Conservation (phyloP, 164 flowering plant species). For the Berberis thunbergii region DNA sequence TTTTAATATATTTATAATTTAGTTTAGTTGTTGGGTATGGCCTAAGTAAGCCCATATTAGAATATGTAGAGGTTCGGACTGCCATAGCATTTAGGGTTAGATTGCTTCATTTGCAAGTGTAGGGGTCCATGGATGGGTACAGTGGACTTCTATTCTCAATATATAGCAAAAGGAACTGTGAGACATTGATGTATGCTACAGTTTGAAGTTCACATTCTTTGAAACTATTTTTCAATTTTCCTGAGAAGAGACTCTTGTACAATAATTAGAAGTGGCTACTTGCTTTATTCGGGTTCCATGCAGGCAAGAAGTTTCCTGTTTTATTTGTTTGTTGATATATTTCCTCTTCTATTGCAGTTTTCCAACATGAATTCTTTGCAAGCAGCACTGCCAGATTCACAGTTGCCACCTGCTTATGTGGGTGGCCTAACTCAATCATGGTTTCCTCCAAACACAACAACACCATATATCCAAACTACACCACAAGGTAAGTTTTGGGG, state of each 20-base stretch:
- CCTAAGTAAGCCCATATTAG: too few species aligned
- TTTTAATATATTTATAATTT: too few species aligned
- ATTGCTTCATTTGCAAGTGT: too few species aligned
- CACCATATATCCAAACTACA: slow-evolving; percentile 37
- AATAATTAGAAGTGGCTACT: background rate
- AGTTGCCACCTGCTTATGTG: slow-evolving; percentile 32
- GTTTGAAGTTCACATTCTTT: too few species aligned
- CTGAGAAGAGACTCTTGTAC: background rate
- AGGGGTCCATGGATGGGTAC: background rate
- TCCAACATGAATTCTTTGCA: slow-evolving; percentile 75
- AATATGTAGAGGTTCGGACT: too few species aligned
- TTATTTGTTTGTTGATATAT: background rate
- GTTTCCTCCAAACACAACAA: slow-evolving; percentile 50
- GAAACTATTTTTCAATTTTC: too few species aligned
- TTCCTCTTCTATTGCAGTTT: slow-evolving; percentile 33
- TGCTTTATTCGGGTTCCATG: background rate
- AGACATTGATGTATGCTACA: too few species aligned
- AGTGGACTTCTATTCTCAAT: background rate
- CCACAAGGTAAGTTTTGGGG: slow-evolving; percentile 34
- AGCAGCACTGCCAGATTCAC: slow-evolving; percentile 55
- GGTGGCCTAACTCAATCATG: slow-evolving; percentile 46
- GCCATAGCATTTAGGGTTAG: too few species aligned
- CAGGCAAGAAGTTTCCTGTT: background rate
- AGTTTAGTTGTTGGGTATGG: too few species aligned
- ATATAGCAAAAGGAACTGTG: background rate